Evolutionary conservation across 148 eudicot genomes (phyloP), one percentile per base, ranked within the genome.

Genomic region (Dianthus caryophyllus): DNA sequence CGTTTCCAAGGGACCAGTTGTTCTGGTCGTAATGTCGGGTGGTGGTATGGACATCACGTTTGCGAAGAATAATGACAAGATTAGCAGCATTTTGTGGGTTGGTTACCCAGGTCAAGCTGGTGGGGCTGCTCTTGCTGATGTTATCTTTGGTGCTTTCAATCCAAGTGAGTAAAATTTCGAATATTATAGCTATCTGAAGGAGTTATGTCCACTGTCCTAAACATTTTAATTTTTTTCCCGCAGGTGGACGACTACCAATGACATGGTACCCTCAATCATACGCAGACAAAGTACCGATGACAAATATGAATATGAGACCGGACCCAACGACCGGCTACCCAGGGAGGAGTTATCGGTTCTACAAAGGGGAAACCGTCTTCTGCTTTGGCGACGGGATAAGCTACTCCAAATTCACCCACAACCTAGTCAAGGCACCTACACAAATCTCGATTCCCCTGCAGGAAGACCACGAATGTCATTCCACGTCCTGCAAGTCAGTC

Each of bases 91-190:
- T 48, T 17, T 89, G 41, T 89, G 96, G 96, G 87, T 80, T 46
- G 96, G 96, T 58, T 89, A 79, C 38, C 96, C 96, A 15, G 96
- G 96, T 31, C 73, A 87, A 75, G 86, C 87, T 16, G 92, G 96
- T 22, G 92, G 96, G 30, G 83, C 83, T 68, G 96, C 89, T 30
- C 49, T 89, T 24, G 91, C 96, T 10, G 96, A 89, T 67, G 69
- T 85, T 41, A 74, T 88, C 12, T 85, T 88, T 63, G 94, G 94
- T 27, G 65, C 75, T 70, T 82, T 33, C 65, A 88, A 88, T 73
- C 94, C 94, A 48, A 66, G 93, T 87, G 69, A 80, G 85, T 67
- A 33, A 33, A 33, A 3, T 33, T 33, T 33, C 39, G 8, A 33
- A 33, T 33, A 8, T 33, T 3, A 33, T 33, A 33, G 8, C 3